phyloP scores from a whole-genome alignment of 2,329 filamentous ascomycete species.

The Chrysoporthe cubensis region DNA sequence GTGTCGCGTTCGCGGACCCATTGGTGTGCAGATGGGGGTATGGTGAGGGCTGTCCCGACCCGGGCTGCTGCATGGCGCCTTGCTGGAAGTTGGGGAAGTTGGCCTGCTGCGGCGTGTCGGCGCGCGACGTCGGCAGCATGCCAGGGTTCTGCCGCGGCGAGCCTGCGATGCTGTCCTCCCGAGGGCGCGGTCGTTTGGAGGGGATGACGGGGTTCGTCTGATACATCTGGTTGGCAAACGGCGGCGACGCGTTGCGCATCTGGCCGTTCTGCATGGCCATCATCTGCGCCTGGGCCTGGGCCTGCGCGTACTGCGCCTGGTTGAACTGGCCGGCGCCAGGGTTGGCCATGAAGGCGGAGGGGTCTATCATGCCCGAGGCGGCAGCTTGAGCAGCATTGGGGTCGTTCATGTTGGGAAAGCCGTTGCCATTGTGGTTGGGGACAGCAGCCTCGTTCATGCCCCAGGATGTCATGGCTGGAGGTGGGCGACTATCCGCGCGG shows the following conservation, averaged over 20 bases:
- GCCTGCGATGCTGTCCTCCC: constrained; percentile 82
- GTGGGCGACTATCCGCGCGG: constrained; percentile 34
- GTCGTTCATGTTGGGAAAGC: constrained; percentile 68
- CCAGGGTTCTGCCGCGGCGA: constrained; percentile 78
- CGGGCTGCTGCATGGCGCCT: constrained; percentile 64
- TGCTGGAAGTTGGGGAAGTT: constrained; percentile 73
- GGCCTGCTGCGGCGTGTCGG: constrained; percentile 86
- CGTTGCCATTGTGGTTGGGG: constrained; percentile 72
- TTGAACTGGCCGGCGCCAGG: constrained; percentile 59
- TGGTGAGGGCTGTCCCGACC: constrained; percentile 66
- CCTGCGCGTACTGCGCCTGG: constrained; percentile 60
- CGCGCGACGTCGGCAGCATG: constrained; percentile 80
- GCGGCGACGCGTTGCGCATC: constrained; percentile 81
- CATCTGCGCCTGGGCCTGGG: constrained; percentile 52
- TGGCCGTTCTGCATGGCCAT: constrained; percentile 77
- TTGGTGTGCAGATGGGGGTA: constrained; percentile 85
- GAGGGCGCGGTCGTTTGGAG: constrained; percentile 81
- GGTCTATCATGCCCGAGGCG: constrained; percentile 65
- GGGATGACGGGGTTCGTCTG: constrained; percentile 86
- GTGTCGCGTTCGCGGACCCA: constrained; percentile 81
- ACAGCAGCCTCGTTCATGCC: constrained; percentile 68
- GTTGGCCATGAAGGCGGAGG: constrained; percentile 65
- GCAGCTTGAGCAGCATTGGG: constrained; percentile 49
- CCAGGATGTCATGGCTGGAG: constrained; percentile 70
- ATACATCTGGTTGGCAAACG: constrained; percentile 78